These are phyloP conservation scores for Paraglomus brasilianum DNA, from an alignment of 192 early-diverging fungal genomes.

Conservation along the genomic window DNA sequence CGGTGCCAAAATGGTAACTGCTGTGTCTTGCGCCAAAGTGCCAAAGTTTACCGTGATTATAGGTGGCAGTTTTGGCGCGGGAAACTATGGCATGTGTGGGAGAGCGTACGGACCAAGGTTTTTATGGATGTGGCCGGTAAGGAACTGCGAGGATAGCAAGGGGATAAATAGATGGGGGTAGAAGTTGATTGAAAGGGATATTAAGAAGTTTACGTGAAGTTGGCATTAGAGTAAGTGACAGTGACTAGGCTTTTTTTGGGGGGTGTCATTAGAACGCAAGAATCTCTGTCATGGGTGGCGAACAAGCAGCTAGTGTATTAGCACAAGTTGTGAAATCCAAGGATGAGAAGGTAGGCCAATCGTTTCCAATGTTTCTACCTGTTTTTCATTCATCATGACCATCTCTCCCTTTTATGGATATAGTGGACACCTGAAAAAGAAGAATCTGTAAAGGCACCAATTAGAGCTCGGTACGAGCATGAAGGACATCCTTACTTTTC, in stretches of 20 bases:
- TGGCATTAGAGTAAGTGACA: too few species aligned
- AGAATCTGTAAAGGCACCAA: conserved; percentile 78
- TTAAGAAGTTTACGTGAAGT: too few species aligned
- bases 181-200: too few species aligned
- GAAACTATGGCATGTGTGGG: conserved; percentile 99
- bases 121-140: conserved; percentile 94
- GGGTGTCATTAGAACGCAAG: conserved; percentile 65
- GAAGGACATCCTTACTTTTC: conserved; percentile 98
- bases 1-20: conserved; percentile 94
- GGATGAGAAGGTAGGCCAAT: conserved; percentile 48
- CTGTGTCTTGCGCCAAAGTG: conserved; percentile 88
- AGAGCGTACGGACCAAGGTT: conserved; percentile 90
- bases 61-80: conserved; percentile 75
- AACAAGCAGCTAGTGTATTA: conserved; percentile 91
- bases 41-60: conserved; percentile 91
- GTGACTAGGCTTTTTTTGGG: too few species aligned
- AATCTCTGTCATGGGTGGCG: conserved; percentile 97
- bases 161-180: too few species aligned
- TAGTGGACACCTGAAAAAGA: conserved; percentile 76
- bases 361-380: conserved; percentile 18
- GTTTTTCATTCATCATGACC: too few species aligned
- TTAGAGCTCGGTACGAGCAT: conserved; percentile 80
- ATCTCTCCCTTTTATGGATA: neutral
- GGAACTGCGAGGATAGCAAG: conserved; percentile 33
- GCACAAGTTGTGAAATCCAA: conserved; percentile 81